Evolutionary conservation across 83 land plant species (phyloP), one percentile per base, ranked within the genome.

Genomic region (Diphasiastrum complanatum): DNA sequence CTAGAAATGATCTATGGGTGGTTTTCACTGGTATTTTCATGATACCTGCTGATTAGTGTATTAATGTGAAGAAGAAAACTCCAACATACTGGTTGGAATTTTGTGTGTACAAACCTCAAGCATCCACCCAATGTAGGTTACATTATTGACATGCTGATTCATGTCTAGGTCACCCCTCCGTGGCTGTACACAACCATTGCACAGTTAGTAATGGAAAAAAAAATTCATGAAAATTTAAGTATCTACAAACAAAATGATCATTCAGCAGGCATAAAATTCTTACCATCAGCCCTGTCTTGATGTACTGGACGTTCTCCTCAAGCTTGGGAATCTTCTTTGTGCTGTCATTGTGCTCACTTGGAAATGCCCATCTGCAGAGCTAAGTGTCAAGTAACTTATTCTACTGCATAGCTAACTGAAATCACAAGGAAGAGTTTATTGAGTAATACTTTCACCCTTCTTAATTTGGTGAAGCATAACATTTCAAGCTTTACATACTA

Each of bases 91-190:
- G 22, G 54, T 22, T 6, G 33, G 3, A n/a, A 51, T 19, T n/a
- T n/a, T n/a, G n/a, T n/a, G n/a, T n/a, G n/a, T 26, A 47, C 75
- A 33, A 59, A 89, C 97, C 81, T 90, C 97, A 12, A 90, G 77
- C 55, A 90, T 74, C 97, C 97, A 90, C 33, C 92, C 92, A 51
- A 90, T 84, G 66, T 90, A 90, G 3, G 97, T 73, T 1, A 90
- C 97, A 65, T 90, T 90, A 69, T 90, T 90, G 35, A 90, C 97
- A 74, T 90, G 97, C 67, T 79, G 85, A 60, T 90, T 90, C 97
- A 90, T 90, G 69, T 90, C 97, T 53, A 90, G 64, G 78, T 90
- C 97, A 58, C 81, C 82, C 71, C 96, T 71, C 55, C 96, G 78
- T n/a, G 96, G 78, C 96, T 89, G 81, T 59, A 73, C 57, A 32